Percentiles rank a stretch among this genome's conserved stretches.
Evolutionary conservation across 2,329 filamentous ascomycete genomes (phyloP).

Genomic region (Diatrype stigma): DNA sequence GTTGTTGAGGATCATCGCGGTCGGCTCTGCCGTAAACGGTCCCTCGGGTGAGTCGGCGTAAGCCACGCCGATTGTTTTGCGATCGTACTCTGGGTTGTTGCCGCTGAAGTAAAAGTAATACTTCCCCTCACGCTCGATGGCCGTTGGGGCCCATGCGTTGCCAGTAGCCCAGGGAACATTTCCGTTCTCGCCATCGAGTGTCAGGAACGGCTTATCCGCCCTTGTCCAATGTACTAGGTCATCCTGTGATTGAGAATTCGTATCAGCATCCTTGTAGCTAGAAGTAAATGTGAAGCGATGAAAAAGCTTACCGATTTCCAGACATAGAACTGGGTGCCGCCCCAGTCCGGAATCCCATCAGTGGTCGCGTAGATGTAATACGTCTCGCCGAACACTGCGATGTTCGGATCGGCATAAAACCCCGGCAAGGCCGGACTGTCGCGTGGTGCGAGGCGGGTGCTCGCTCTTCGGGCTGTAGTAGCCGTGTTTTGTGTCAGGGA

Average conservation of each 20-base stretch:
- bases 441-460: conserved; percentile 7
- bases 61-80: conserved; percentile 60
- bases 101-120: conserved; percentile 62
- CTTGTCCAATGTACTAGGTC: conserved; percentile 40
- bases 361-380: conserved; percentile 47
- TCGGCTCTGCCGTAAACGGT: conserved; percentile 51
- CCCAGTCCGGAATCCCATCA: conserved; percentile 41
- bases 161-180: conserved; percentile 63
- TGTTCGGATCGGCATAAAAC: conserved; percentile 43
- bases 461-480: conserved; percentile 3
- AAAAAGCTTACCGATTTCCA: conserved; percentile 36
- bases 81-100: conserved; percentile 47
- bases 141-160: conserved; percentile 65
- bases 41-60: conserved; percentile 53
- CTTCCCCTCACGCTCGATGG: conserved; percentile 54
- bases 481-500: conserved; percentile 19
- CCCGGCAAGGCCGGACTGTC: conserved; percentile 34
- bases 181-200: conserved; percentile 39
- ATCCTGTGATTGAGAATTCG: conserved; percentile 9
- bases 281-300: background rate
- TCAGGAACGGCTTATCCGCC: conserved; percentile 37
- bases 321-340: conserved; percentile 42
- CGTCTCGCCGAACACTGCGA: conserved; percentile 36
- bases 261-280: no score
- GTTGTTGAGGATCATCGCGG: conserved; percentile 54